A percentile compares a stretch with the other conserved stretches of the same genome.
Evolutionary conservation across 345 rosid species (phyloP).

Genomic region (Salix exigua): DNA sequence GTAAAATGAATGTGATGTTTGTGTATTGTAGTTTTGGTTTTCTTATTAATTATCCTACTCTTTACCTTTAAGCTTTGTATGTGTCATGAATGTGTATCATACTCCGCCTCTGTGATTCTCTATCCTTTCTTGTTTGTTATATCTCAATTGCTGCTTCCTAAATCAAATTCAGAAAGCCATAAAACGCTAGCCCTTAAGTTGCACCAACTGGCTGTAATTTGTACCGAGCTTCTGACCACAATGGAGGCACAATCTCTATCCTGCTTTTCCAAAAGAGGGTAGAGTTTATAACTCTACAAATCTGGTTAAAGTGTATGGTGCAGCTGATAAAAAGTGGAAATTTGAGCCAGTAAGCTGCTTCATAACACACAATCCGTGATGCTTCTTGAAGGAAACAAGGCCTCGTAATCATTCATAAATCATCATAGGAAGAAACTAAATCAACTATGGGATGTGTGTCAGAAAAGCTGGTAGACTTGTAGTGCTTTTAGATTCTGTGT

Average conservation of each 20-base stretch:
- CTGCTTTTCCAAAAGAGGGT: neutral
- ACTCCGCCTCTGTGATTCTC: conserved; percentile 14
- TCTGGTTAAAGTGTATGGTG: neutral
- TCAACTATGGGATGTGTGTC: too few relatives aligned
- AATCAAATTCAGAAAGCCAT: neutral
- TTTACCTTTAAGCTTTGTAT: conserved; percentile 25
- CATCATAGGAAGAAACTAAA: neutral
- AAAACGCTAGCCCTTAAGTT: neutral
- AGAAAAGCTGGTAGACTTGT: neutral
- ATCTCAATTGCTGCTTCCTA: neutral
- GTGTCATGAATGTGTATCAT: conserved; percentile 28
- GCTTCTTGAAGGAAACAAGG: neutral
- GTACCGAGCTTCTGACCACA: neutral
- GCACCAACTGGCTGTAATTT: neutral
- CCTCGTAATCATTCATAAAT: too few relatives aligned
- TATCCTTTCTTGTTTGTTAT: conserved; percentile 1
- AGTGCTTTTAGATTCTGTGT: too few relatives aligned
- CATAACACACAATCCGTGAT: neutral
- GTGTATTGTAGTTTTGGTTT: conserved; percentile 20
- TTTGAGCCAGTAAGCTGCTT: too few relatives aligned
- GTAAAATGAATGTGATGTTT: conserved; percentile 38
- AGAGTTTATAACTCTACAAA: neutral
- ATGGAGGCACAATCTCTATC: neutral
- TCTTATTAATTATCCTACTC: conserved; percentile 1
- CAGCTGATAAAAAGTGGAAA: neutral